A percentile compares a stretch with the other conserved stretches of the same genome.
Conservation (phyloP, 75 land plant species). For the Isoetes taiwanensis region DNA sequence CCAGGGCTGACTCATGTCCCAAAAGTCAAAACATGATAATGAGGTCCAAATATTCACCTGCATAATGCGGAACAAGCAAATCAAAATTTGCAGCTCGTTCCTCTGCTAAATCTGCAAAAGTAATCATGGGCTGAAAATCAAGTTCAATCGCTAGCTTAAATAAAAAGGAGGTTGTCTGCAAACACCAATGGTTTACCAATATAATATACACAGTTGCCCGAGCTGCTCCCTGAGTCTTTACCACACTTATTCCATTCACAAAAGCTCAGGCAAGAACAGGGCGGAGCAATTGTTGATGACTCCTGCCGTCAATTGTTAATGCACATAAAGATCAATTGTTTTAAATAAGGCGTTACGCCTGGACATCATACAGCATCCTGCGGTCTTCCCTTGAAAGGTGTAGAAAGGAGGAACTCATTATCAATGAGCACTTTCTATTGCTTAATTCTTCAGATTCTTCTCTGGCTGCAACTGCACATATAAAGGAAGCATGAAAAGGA, state of each 20-base stretch:
- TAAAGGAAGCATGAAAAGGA: no score
- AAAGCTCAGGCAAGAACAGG: constrained; percentile 8
- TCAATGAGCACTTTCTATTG: no score
- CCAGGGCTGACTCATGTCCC: no score
- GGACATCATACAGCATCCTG: constrained; percentile 23
- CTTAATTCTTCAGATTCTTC: no score
- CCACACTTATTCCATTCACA: constrained; percentile 18
- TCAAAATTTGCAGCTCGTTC: constrained; percentile 7
- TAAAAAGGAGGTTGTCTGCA: no score
- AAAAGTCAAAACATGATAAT: neutral
- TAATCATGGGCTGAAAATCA: no score
- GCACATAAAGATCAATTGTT: neutral
- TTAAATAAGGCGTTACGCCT: constrained; percentile 12
- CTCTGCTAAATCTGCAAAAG: constrained; percentile 28
- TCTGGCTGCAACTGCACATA: no score
- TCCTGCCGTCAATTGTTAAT: constrained; percentile 7
- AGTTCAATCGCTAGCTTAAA: no score
- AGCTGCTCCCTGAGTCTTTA: constrained; percentile 20
- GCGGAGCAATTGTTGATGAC: constrained; percentile 11
- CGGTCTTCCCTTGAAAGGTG: constrained; percentile 19
- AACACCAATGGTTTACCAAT: no score
- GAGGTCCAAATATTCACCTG: constrained; percentile 14
- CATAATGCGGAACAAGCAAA: constrained; percentile 19
- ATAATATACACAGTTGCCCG: constrained; percentile 21
- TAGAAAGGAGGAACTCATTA: no score